Base-by-base conservation (phyloP, 345 rosid species). In the Ailanthus altissimus region DNA sequence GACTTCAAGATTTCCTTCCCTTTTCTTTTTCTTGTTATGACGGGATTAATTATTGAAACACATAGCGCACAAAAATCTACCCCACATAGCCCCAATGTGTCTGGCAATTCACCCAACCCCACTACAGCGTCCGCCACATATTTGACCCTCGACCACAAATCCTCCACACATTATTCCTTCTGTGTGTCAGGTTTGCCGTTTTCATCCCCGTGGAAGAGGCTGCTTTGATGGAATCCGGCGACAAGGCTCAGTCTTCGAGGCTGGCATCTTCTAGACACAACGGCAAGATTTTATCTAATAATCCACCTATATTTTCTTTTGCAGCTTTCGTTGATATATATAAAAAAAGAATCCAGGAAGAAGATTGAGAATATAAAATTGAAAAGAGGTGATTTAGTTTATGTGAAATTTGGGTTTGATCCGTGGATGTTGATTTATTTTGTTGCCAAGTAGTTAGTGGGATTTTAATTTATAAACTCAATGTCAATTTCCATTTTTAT, bases 201-300 rank as follows among this genome's bases (percentile, higher is more conserved):
- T n/a, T 77, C 83, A 2, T 84, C 89, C 26, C 81, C 84, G 72
- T 84, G 59, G 67, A 88, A 82, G 82, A 89, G 67, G 95, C 92
- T 80, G 89, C 91, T 18, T 81, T 85, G 71, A 88, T 92, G 72
- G 90, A 81, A 0, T 90, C 94, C 4, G 88, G 87, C 2, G 91
- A 91, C 3, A 90, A 78, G 40, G 97, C 93, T 66, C 92, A 90
- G 76, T 92, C 92, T 67, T 89, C 93, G 57, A 92, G 89, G 10
- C 97, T 90, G 15, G 93, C 93, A 47, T 92, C 93, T 64, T 87
- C 90, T 5, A 89, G 79, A 1, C 84, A 87, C 40, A 92, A 92
- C 5, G 91, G 95, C 60, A 87, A 78, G 73, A 92, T 87, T 43
- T 61, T 79, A 43, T 81, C 80, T 8, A 87, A 83, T 60, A 90